Evolutionary conservation across 768 basidiomycete genomes (phyloP), one percentile per base, ranked within the genome.

Genomic region (Podaxis carcinomalis): DNA sequence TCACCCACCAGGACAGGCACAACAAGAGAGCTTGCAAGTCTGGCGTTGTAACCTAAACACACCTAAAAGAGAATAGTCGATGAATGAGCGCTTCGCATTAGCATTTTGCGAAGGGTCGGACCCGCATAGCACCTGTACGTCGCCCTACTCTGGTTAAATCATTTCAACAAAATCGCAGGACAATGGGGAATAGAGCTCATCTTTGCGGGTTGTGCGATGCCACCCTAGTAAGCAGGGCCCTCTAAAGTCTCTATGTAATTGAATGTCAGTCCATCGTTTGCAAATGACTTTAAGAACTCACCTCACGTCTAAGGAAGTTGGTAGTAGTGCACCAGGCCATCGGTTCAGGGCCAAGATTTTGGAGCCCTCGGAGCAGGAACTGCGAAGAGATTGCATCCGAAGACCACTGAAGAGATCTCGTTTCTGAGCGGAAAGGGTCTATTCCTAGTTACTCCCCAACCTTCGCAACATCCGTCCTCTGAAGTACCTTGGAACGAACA

Each of bases 341-440:
- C 42, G 59, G 59, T 54, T 59, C 58, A 60, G 59, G 59, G 59
- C 51, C 42, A 44, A 27, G 40, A 46, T 21, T 32, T 44, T n/a
- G 16, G 42, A 19, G 42, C 32, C 32, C 1, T 32, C 2, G 32
- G 32, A 32, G 32, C 32, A 7, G 7, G 32, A 32, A 32, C 32
- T 32, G 32, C 1, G 32, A 32, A 32, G 7, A 19, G n/a, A 16
- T 19, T 19, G 42, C 42, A 6, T 19, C 19, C 42, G 16, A 44
- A n/a, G 19, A 44, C 5, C 19, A 19, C 42, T n/a, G n/a, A 19
- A 9, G 19, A 14, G 42, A n/a, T 14, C 51, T 52, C 27, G 19
- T 23, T 25, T 49, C 21, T 49, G 21, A 27, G 47, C 7, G 28
- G 19, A 54, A 54, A 54, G 19, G 27, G 36, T 37, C 36, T 54